Conservation (phyloP, 148 eudicot species). For the Cornus kousa region DNA sequence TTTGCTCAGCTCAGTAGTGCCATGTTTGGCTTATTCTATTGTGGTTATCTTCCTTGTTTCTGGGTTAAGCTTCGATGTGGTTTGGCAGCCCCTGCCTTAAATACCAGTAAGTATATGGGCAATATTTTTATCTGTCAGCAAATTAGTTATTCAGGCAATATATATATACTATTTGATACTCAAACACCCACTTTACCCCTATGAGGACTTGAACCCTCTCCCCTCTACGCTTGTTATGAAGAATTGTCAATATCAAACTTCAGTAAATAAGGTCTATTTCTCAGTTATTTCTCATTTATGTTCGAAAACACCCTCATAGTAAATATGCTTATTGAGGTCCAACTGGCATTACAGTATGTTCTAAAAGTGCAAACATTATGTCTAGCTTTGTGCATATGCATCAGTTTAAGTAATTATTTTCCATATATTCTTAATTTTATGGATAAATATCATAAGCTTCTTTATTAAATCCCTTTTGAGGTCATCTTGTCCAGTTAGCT, state of each 20-base stretch:
- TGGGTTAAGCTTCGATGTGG: constrained; percentile 96
- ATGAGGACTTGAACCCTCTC: no score
- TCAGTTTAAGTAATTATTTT: no score
- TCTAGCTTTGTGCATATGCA: no score
- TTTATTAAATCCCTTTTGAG: no score
- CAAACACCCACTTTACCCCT: no score
- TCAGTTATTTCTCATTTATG: neutral
- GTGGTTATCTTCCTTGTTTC: constrained; percentile 94
- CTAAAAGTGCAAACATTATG: no score
- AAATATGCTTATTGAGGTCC: neutral
- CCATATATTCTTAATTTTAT: no score
- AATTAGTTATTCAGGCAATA: neutral
- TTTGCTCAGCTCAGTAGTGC: constrained; percentile 95
- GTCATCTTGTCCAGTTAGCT: no score
- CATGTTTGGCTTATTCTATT: constrained; percentile 90
- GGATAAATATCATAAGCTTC: no score
- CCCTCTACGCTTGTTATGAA: no score
- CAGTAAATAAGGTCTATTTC: neutral
- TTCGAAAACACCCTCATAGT: neutral
- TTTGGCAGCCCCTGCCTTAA: constrained; percentile 73
- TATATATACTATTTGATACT: neutral
- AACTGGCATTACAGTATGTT: neutral
- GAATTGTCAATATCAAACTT: no score
- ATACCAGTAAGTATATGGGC: constrained; percentile 57
- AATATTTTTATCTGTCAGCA: neutral